These are phyloP conservation scores for Fraxinus cuspidata DNA, from an alignment of 257 asterid genomes.

Conservation along the genomic window DNA sequence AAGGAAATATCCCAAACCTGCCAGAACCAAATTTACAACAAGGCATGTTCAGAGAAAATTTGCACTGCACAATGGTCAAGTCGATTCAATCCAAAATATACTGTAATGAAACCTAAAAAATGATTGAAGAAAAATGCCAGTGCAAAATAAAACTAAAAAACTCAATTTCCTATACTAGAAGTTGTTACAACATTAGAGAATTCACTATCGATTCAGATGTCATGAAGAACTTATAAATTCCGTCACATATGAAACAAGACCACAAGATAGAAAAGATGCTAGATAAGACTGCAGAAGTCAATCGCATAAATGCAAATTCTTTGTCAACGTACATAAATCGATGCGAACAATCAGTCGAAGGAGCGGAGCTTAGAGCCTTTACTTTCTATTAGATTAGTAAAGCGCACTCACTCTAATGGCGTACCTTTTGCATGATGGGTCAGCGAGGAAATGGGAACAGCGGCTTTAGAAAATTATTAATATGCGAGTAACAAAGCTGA, in stretches of 20 bases:
- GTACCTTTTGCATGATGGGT: too few species aligned
- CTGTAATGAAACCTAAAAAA: background rate
- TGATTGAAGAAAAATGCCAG: background rate
- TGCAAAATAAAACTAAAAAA: background rate
- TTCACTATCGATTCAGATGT: background rate
- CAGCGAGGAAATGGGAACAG: too few species aligned
- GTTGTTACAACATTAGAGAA: background rate
- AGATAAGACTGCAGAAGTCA: background rate
- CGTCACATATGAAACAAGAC: background rate
- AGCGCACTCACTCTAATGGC: too few species aligned
- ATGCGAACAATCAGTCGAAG: too few species aligned
- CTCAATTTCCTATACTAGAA: background rate
- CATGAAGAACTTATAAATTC: background rate
- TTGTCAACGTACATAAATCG: background rate
- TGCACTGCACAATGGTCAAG: background rate
- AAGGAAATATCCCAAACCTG: conserved; percentile 98
- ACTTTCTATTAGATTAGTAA: too few species aligned
- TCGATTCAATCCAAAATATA: background rate
- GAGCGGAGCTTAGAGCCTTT: too few species aligned
- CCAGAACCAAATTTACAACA: conserved; percentile 20
- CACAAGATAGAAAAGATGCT: background rate
- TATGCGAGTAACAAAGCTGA: background rate
- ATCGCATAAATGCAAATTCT: background rate
- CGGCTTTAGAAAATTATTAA: too few species aligned
- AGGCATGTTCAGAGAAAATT: background rate